Percentiles rank a stretch among this genome's conserved stretches.
These are phyloP conservation scores for Calonectria multiphialidica DNA, from an alignment of 2,329 filamentous ascomycete species.

Conservation along the genomic window DNA sequence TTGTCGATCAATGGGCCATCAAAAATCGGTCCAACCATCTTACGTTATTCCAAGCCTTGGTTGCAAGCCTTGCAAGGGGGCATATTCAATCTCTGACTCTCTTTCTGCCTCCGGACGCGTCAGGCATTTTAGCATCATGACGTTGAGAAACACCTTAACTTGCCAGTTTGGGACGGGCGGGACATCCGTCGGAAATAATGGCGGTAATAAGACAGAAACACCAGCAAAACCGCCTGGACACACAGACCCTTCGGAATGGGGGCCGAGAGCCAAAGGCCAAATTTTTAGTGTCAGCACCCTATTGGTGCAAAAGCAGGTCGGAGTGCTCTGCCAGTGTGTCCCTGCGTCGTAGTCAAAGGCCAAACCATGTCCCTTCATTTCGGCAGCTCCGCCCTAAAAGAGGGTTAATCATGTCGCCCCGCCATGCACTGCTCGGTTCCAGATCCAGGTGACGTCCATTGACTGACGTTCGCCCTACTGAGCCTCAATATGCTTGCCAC, in stretches of 20 bases:
- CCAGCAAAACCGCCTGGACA: not conserved
- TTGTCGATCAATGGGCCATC: not conserved
- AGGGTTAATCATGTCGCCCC: not conserved
- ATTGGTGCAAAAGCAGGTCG: constrained; percentile 5
- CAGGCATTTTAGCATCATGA: constrained; percentile 4
- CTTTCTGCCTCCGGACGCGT: constrained; percentile 4
- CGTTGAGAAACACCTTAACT: not conserved
- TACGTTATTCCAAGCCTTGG: constrained; percentile 7
- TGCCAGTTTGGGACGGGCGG: not conserved
- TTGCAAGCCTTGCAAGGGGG: not conserved
- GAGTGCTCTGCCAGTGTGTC: not conserved
- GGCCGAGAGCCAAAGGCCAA: not conserved
- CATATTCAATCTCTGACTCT: constrained; percentile 9
- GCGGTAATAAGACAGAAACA: not conserved
- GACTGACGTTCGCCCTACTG: not conserved
- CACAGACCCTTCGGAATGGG: not conserved
- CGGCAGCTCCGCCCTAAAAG: constrained; percentile 10
- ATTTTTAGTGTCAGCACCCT: not conserved
- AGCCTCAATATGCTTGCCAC: constrained; percentile 8
- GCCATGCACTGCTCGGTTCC: not conserved
- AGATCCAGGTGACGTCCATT: not conserved
- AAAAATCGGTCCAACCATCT: not conserved
- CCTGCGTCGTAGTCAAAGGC: not conserved
- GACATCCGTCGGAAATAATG: constrained; percentile 11
- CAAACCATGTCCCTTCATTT: constrained; percentile 16